Percentiles rank a stretch among this genome's conserved stretches.
Conservation (phyloP, 2,329 filamentous ascomycete species). For the Neoscytalidium dimidiatum region DNA sequence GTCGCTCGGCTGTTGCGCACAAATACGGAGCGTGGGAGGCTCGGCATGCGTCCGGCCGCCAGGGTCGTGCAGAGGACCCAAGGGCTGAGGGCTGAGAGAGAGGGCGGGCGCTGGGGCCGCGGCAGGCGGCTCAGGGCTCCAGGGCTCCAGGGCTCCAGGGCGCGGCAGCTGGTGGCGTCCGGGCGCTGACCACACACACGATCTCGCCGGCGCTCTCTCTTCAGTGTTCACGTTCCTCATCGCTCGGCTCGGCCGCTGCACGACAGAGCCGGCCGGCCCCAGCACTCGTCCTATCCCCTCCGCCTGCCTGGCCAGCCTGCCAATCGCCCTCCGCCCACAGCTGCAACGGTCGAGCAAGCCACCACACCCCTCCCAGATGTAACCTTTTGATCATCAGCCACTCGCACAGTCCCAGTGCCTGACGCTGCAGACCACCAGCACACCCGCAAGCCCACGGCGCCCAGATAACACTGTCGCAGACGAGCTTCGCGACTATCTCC, state of each 20-base stretch:
- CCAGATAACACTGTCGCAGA: constrained; percentile 18
- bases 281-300: not conserved
- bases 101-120: too few species aligned
- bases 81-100: not conserved
- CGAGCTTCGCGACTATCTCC: not conserved
- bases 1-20: not conserved
- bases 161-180: not conserved
- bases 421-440: not conserved
- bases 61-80: not conserved
- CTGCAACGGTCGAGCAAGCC: constrained; percentile 19
- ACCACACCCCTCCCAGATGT: constrained; percentile 14
- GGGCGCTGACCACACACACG: not conserved
- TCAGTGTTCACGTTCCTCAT: too few species aligned
- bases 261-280: constrained; percentile 3
- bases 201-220: too few species aligned
- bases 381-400: constrained; percentile 17
- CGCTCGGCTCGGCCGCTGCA: not conserved
- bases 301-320: not conserved
- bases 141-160: not conserved
- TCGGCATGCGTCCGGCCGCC: not conserved
- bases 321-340: not conserved
- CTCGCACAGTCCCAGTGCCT: not conserved
- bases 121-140: not conserved
- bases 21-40: not conserved
- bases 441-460: not conserved